A percentile compares a stretch with the other conserved stretches of the same genome.
These are phyloP conservation scores for Colletotrichum musae DNA, from an alignment of 2,329 filamentous ascomycete genomes.

Conservation along the genomic window DNA sequence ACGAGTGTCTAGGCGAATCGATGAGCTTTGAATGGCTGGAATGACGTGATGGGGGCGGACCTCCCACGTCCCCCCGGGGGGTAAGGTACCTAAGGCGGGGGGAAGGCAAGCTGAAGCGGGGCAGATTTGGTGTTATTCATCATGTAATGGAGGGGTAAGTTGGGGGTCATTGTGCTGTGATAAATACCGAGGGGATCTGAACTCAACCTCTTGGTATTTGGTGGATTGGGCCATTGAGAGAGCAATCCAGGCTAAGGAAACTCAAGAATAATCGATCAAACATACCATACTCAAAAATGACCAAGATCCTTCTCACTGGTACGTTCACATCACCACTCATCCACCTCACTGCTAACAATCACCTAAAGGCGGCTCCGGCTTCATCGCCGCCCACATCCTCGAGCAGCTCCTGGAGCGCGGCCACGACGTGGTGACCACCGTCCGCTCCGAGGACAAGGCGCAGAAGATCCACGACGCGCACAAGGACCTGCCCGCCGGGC, in stretches of 20 bases:
- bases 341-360: not conserved
- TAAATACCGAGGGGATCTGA: constrained; percentile 5
- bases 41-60: constrained; percentile 30
- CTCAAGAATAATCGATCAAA: too few species aligned
- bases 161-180: constrained; percentile 11
- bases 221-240: too few species aligned
- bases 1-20: not conserved
- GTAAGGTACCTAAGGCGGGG: not conserved
- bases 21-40: constrained; percentile 19
- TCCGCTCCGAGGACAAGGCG: constrained; percentile 69
- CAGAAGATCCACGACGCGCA: constrained; percentile 65
- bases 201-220: not conserved
- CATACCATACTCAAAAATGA: too few species aligned
- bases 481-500: constrained; percentile 57
- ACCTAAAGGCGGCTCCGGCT: constrained; percentile 63
- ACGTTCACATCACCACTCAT: constrained; percentile 36
- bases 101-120: constrained; percentile 18
- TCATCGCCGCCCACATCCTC: constrained; percentile 69
- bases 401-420: constrained; percentile 66
- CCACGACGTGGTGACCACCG: constrained; percentile 69
- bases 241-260: too few species aligned
- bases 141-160: constrained; percentile 39
- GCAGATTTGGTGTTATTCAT: constrained; percentile 23
- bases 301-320: constrained; percentile 64
- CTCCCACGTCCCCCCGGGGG: constrained; percentile 15